Conservation (phyloP, 148 eudicot genomes). For the Rhododendron molle region DNA sequence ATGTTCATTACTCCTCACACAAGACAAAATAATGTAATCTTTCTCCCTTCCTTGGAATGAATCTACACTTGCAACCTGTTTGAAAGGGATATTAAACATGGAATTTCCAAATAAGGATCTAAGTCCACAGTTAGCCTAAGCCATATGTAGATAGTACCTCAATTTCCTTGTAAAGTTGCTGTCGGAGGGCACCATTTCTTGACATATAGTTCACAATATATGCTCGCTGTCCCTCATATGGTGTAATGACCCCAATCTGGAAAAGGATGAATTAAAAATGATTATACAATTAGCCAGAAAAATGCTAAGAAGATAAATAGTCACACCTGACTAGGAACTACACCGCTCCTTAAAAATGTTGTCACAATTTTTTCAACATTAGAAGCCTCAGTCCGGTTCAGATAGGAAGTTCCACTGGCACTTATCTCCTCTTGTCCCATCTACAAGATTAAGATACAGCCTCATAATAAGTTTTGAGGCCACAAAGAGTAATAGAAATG, state of each 20-base stretch:
- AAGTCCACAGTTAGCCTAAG: background rate
- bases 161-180: constrained; percentile 97
- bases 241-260: constrained; percentile 97
- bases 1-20: constrained; percentile 90
- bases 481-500: background rate
- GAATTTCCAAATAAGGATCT: background rate
- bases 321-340: constrained; percentile 93
- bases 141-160: constrained; percentile 41
- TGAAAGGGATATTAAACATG: background rate
- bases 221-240: constrained; percentile 97
- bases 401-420: constrained; percentile 97
- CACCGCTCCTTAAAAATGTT: constrained; percentile 91
- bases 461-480: too few species aligned
- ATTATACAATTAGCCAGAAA: background rate
- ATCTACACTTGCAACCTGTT: constrained; percentile 96
- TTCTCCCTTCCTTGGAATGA: constrained; percentile 99
- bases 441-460: constrained; percentile 21
- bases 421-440: constrained; percentile 99
- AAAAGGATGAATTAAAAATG: background rate
- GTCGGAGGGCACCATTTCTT: constrained; percentile 91
- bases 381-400: constrained; percentile 95
- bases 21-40: constrained; percentile 93
- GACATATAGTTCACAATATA: constrained; percentile 98
- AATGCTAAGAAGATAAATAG: background rate
- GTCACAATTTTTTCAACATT: constrained; percentile 98